phyloP scores from a whole-genome alignment of 805 yeast genomes.

The Nakazawaea holstii region DNA sequence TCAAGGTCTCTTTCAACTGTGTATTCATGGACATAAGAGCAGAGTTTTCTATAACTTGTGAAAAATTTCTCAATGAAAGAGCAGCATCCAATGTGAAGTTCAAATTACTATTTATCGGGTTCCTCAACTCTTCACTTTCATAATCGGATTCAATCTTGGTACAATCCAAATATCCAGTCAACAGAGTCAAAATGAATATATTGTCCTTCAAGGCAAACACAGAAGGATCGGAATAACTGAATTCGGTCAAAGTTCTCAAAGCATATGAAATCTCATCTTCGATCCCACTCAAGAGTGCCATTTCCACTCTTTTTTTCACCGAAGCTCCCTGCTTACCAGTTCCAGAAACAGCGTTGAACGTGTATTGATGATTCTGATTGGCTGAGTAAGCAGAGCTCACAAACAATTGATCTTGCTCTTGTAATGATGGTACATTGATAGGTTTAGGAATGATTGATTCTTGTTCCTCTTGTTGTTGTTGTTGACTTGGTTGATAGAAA shows the following conservation, averaged over 20 bases:
- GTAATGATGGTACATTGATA: constrained; percentile 24
- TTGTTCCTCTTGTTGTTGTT: constrained; percentile 11
- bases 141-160: constrained; percentile 5
- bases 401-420: constrained; percentile 28
- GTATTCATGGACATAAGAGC: constrained; percentile 60
- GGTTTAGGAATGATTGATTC: constrained; percentile 17
- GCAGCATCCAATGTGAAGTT: constrained; percentile 37
- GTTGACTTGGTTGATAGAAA: constrained; percentile 7
- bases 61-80: constrained; percentile 71
- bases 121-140: constrained; percentile 6
- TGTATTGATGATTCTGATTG: constrained; percentile 22
- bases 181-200: constrained; percentile 35
- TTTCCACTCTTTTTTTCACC: constrained; percentile 56
- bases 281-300: constrained; percentile 64
- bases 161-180: constrained; percentile 28
- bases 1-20: constrained; percentile 41
- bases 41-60: constrained; percentile 81
- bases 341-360: constrained; percentile 27
- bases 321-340: constrained; percentile 49
- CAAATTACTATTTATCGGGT: constrained; percentile 6
- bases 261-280: constrained; percentile 71
- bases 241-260: constrained; percentile 44
- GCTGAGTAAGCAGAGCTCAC: neutral
- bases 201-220: constrained; percentile 35
- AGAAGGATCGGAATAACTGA: constrained; percentile 33